Evolutionary conservation across 177 flowering plant genomes (phyloP), one percentile per base, ranked within the genome.

Genomic region (Tripterygium wilfordii): DNA sequence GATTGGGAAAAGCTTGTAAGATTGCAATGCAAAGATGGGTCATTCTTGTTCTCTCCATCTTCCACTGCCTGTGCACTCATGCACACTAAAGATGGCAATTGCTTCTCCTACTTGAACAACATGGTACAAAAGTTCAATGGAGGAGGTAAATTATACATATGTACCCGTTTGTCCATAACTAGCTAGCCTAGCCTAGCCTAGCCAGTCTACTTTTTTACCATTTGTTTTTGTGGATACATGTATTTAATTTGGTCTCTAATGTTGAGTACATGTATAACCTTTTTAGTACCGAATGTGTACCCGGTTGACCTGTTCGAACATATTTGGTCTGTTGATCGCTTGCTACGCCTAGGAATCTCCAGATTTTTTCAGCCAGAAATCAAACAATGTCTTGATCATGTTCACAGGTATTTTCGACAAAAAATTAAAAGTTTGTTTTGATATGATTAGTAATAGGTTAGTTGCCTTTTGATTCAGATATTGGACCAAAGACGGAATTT

Each of bases 221-320:
- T 16, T 7, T 12, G 33, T 6, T 7, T 30, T 6, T 6, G 8
- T 12, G n/a, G n/a, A n/a, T n/a, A n/a, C n/a, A n/a, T n/a, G n/a
- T n/a, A n/a, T n/a, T n/a, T n/a, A n/a, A n/a, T n/a, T n/a, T n/a
- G n/a, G n/a, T n/a, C n/a, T n/a, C n/a, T n/a, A n/a, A n/a, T n/a
- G n/a, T n/a, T n/a, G n/a, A n/a, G n/a, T n/a, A n/a, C n/a, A n/a
- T n/a, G n/a, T n/a, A n/a, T n/a, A n/a, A n/a, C n/a, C n/a, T n/a
- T n/a, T n/a, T n/a, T n/a, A n/a, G n/a, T n/a, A n/a, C n/a, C 98
- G 0, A 81, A 78, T 56, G 96, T 80, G 21, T 91, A 85, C 45
- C 98, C 98, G 2, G 92, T 91, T 27, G 98, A 91, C 64, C 19
- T 91, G 66, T 91, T 91, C 49, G 96, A 91, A 54, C 91, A 71